Evolutionary conservation across 257 asterid genomes (phyloP).

Genomic region (Solanum infundibuliforme): DNA sequence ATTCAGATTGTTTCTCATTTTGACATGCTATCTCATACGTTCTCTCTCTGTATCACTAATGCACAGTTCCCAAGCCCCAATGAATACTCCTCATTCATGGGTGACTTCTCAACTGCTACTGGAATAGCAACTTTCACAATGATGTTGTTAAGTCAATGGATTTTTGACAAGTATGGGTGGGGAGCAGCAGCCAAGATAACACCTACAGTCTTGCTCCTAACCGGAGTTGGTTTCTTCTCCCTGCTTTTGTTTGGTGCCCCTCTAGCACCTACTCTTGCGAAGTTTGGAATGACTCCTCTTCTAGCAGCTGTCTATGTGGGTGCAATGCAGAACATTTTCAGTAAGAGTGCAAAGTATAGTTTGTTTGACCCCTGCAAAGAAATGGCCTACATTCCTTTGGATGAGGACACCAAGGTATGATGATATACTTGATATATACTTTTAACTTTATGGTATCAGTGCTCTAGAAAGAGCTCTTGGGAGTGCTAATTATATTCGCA

Average conservation of each 20-base stretch:
- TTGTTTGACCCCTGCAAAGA: conserved; percentile 98
- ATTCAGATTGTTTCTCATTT: background rate
- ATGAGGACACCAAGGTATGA: conserved; percentile 92
- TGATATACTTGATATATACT: background rate
- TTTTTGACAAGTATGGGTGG: conserved; percentile 86
- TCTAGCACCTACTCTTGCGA: conserved; percentile 65
- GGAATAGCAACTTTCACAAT: conserved; percentile 91
- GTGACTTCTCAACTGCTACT: conserved; percentile 93
- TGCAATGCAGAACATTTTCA: conserved; percentile 92
- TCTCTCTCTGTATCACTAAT: background rate
- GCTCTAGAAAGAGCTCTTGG: background rate
- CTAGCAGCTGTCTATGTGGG: conserved; percentile 97
- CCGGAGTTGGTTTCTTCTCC: conserved; percentile 94
- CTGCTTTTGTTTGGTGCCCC: conserved; percentile 77
- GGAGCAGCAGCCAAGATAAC: conserved; percentile 94
- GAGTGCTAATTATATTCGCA: background rate
- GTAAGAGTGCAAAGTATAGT: conserved; percentile 97
- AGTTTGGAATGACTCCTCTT: conserved; percentile 85
- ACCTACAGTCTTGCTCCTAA: conserved; percentile 80
- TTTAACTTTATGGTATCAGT: background rate
- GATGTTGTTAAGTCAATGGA: conserved; percentile 98
- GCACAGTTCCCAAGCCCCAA: conserved; percentile 92
- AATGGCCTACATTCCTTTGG: conserved; percentile 98
- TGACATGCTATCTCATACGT: background rate
- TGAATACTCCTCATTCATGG: conserved; percentile 94